Evolutionary conservation across 1,139 yeast genomes (phyloP).

Genomic region (Candida labiduridarum): DNA sequence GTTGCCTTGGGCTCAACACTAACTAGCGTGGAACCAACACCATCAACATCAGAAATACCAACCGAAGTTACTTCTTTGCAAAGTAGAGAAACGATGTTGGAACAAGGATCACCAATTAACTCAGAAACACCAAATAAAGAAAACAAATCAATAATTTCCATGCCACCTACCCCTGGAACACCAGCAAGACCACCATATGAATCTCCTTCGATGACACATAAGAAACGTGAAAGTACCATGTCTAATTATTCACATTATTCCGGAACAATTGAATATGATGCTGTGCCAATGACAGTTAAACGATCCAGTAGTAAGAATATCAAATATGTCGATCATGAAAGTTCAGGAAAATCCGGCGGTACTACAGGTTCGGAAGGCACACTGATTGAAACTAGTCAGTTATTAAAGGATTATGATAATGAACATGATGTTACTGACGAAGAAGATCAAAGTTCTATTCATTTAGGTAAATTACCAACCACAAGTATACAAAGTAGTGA

Average conservation of each 20-base stretch:
- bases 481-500: neutral
- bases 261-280: conserved; percentile 25
- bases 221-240: conserved; percentile 26
- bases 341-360: conserved; percentile 1
- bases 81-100: neutral
- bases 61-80: too few species aligned
- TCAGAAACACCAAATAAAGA: neutral
- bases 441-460: conserved; percentile 15
- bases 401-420: neutral
- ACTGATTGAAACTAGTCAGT: conserved; percentile 3
- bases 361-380: neutral
- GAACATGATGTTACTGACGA: conserved; percentile 10
- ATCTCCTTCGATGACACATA: neutral
- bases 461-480: conserved; percentile 22
- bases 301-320: conserved; percentile 15
- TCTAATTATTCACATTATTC: conserved; percentile 35
- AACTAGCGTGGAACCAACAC: neutral
- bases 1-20: neutral
- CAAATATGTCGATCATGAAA: conserved; percentile 7
- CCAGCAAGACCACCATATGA: neutral
- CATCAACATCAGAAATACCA: neutral
- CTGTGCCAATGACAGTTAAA: conserved; percentile 26
- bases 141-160: neutral
- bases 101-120: neutral
- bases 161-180: neutral